These are phyloP conservation scores for Lyophyllum semitale DNA, from an alignment of 768 basidiomycete genomes.

Conservation along the genomic window DNA sequence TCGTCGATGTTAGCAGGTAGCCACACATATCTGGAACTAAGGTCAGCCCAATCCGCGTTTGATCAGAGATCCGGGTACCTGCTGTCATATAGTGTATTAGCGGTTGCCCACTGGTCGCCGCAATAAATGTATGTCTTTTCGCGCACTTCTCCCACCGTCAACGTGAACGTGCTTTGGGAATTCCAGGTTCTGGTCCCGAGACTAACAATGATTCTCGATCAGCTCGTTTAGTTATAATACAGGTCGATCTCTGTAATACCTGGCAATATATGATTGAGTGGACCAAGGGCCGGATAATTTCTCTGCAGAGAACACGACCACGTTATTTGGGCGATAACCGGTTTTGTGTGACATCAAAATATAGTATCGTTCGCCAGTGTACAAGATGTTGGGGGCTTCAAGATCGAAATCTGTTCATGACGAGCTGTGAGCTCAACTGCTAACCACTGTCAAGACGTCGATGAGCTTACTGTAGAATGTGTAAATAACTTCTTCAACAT, in stretches of 20 bases:
- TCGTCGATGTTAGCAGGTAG: slow-evolving; percentile 26
- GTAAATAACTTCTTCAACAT: slow-evolving; percentile 26
- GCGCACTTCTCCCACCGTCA: slow-evolving; percentile 8
- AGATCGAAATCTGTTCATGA: slow-evolving; percentile 22
- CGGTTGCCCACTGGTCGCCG: slow-evolving; percentile 11
- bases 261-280: slow-evolving; percentile 23
- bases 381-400: slow-evolving; percentile 23
- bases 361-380: slow-evolving; percentile 25
- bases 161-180: slow-evolving; percentile 22
- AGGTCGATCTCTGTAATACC: slow-evolving; percentile 12
- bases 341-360: slow-evolving; percentile 31
- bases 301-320: slow-evolving; percentile 23
- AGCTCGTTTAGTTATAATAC: background rate
- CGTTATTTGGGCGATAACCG: slow-evolving; percentile 28
- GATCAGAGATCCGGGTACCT: slow-evolving; percentile 6
- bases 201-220: background rate
- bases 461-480: slow-evolving; percentile 20
- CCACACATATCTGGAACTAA: slow-evolving; percentile 24
- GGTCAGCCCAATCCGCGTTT: background rate
- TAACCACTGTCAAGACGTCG: background rate
- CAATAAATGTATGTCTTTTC: slow-evolving; percentile 11
- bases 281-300: slow-evolving; percentile 23
- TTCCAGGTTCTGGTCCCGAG: slow-evolving; percentile 20
- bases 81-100: slow-evolving; percentile 10
- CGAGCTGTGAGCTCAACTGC: background rate